These are phyloP conservation scores for Chernovozyma sophiae-reginae DNA, from an alignment of 1,139 yeast genomes.

Conservation along the genomic window DNA sequence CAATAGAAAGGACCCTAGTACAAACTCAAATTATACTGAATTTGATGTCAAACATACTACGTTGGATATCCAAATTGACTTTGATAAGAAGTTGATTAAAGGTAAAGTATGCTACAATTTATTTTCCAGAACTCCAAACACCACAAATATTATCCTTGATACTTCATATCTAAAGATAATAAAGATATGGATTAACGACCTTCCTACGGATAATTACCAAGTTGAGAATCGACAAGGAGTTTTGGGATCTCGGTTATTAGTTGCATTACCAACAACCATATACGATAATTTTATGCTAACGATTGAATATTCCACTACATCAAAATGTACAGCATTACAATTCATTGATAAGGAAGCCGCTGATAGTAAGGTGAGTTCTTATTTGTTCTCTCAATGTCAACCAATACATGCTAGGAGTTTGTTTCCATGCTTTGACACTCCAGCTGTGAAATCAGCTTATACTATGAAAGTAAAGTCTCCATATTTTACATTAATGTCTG, in stretches of 20 bases:
- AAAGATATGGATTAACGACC: conserved; percentile 20
- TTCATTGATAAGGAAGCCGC: conserved; percentile 20
- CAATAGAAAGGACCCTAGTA: conserved; percentile 54
- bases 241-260: conserved; percentile 30
- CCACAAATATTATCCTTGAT: conserved; percentile 21
- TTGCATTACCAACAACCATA: conserved; percentile 14
- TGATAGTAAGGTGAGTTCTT: conserved; percentile 33
- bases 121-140: conserved; percentile 8
- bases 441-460: conserved; percentile 34
- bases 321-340: conserved; percentile 37
- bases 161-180: conserved; percentile 26
- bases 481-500: conserved; percentile 33
- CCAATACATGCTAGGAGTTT: conserved; percentile 41
- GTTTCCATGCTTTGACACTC: conserved; percentile 44
- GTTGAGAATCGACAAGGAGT: conserved; percentile 20
- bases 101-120: conserved; percentile 28
- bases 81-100: conserved; percentile 22
- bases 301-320: conserved; percentile 29
- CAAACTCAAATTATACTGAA: conserved; percentile 63
- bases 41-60: conserved; percentile 42
- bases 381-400: conserved; percentile 41
- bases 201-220: conserved; percentile 12
- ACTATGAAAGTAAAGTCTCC: conserved; percentile 29
- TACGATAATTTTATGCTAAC: conserved; percentile 12
- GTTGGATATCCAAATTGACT: conserved; percentile 25